These are phyloP conservation scores for Dactylellina cionopaga DNA, from an alignment of 2,329 filamentous ascomycete genomes.

Conservation along the genomic window DNA sequence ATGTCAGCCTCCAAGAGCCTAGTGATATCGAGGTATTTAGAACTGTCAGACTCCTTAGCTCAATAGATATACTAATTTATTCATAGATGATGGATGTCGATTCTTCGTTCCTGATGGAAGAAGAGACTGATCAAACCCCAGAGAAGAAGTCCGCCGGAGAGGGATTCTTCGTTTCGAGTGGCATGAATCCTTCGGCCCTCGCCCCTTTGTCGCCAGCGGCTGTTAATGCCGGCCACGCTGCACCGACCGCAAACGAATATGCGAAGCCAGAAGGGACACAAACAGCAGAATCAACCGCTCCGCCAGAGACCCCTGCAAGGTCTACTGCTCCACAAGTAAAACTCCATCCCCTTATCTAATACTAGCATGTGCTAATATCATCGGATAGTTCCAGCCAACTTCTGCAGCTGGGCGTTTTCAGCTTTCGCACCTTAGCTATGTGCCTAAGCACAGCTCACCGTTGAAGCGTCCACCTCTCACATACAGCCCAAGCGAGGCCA, in stretches of 20 bases:
- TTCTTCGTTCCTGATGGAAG: slow-evolving; percentile 15
- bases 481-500: slow-evolving; percentile 27
- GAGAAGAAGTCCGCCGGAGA: slow-evolving; percentile 12
- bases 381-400: neutral
- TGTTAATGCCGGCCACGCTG: slow-evolving; percentile 38
- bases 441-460: slow-evolving; percentile 27
- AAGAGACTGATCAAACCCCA: slow-evolving; percentile 21
- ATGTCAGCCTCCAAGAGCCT: neutral
- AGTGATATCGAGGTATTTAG: slow-evolving; percentile 6
- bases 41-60: neutral
- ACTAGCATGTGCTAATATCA: neutral
- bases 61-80: neutral
- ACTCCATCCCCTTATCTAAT: neutral
- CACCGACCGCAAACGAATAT: neutral
- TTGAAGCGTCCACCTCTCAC: slow-evolving; percentile 22
- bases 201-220: slow-evolving; percentile 39
- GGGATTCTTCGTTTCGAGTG: neutral
- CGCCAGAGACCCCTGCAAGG: neutral
- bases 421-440: slow-evolving; percentile 27
- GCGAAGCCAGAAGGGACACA: neutral
- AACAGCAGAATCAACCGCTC: too few species aligned
- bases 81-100: slow-evolving; percentile 30
- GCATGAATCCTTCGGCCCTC: slow-evolving; percentile 20
- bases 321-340: too few species aligned
- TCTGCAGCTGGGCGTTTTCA: slow-evolving; percentile 9